phyloP scores from a whole-genome alignment of 2,329 filamentous ascomycete genomes.

The Pezizomycotina sp. region DNA sequence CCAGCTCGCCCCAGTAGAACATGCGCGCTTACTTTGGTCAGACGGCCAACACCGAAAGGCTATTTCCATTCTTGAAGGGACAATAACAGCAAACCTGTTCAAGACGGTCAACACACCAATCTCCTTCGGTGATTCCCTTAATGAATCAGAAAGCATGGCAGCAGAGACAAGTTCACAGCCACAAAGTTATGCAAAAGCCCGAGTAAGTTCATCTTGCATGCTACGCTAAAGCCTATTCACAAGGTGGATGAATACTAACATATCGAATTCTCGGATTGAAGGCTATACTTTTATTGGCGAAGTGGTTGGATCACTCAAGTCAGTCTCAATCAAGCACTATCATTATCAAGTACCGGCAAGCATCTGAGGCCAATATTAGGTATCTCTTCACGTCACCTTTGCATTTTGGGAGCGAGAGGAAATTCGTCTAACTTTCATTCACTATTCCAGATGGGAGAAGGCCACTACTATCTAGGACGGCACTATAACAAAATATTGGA shows the following conservation, averaged over 20 bases:
- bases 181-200: conserved; percentile 15
- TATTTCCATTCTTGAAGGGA: conserved; percentile 75
- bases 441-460: conserved; percentile 64
- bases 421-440: background rate
- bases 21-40: conserved; percentile 81
- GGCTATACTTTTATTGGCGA: conserved; percentile 76
- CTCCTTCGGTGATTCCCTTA: conserved; percentile 15
- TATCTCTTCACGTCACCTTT: too few species aligned
- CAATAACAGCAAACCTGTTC: conserved; percentile 69
- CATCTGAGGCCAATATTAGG: conserved; percentile 48
- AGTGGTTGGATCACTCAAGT: conserved; percentile 91
- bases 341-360: conserved; percentile 65
- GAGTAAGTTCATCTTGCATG: conserved; percentile 14
- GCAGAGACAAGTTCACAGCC: conserved; percentile 18
- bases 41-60: conserved; percentile 88
- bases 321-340: conserved; percentile 74
- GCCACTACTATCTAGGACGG: conserved; percentile 88
- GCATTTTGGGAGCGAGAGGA: too few species aligned
- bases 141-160: conserved; percentile 20
- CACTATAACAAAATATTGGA: conserved; percentile 95
- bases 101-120: conserved; percentile 33
- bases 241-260: conserved; percentile 22
- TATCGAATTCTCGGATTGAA: conserved; percentile 50
- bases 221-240: conserved; percentile 1
- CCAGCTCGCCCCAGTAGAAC: conserved; percentile 78